Conservation (phyloP, 2,329 filamentous ascomycete species). For the Sporothrix luriei region DNA sequence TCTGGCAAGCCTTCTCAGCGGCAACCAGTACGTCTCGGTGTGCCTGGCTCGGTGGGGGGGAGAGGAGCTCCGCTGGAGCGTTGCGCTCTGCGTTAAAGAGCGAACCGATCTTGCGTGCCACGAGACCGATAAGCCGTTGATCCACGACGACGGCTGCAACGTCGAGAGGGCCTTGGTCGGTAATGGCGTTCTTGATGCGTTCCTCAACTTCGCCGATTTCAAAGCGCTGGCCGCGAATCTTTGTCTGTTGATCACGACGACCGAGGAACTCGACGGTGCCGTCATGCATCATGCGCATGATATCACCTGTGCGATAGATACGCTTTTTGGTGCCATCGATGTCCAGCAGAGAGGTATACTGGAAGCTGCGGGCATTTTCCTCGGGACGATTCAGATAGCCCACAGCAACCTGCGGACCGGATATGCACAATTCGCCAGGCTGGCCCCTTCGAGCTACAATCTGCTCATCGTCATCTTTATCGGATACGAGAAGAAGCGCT, state of each 20-base stretch:
- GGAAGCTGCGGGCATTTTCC: constrained; percentile 30
- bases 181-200: constrained; percentile 24
- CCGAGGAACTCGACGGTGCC: constrained; percentile 33
- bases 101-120: constrained; percentile 17
- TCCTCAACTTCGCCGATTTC: constrained; percentile 34
- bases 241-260: constrained; percentile 34
- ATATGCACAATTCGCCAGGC: constrained; percentile 48
- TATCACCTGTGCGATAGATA: constrained; percentile 34
- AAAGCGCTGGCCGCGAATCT: constrained; percentile 34
- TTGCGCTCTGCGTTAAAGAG: constrained; percentile 27
- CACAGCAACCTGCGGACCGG: constrained; percentile 50
- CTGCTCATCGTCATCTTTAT: constrained; percentile 18
- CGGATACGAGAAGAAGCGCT: constrained; percentile 34
- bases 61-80: not conserved
- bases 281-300: constrained; percentile 33
- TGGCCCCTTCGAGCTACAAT: constrained; percentile 36
- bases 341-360: constrained; percentile 24
- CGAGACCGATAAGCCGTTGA: constrained; percentile 25
- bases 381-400: constrained; percentile 47
- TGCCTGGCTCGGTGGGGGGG: not conserved
- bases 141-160: constrained; percentile 30
- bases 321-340: constrained; percentile 16
- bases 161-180: constrained; percentile 26
- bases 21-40: not conserved
- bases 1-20: constrained; percentile 27